Evolutionary conservation across 805 yeast species (phyloP).

Genomic region (Schizosaccharomyces japonicus): DNA sequence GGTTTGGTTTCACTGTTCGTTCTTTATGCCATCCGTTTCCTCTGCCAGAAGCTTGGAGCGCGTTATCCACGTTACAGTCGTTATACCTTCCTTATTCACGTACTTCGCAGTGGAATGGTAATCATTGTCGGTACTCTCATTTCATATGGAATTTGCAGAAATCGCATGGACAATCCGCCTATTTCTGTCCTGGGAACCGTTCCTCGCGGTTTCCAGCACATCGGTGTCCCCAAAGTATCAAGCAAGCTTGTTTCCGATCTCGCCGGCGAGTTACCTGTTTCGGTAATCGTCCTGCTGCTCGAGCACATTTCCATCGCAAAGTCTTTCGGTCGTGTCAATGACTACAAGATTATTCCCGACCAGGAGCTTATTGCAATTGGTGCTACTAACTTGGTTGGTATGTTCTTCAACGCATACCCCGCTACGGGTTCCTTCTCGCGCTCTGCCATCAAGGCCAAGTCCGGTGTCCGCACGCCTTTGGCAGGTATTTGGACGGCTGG

Average conservation of each 20-base stretch:
- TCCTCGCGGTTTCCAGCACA: constrained; percentile 59
- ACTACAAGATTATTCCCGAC: constrained; percentile 73
- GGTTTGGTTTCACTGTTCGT: constrained; percentile 54
- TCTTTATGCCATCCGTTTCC: constrained; percentile 48
- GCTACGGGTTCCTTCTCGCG: constrained; percentile 90
- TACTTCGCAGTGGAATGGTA: constrained; percentile 59
- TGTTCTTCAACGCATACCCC: constrained; percentile 82
- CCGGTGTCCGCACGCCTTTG: constrained; percentile 84
- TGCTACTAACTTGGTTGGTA: constrained; percentile 68
- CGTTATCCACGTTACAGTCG: constrained; percentile 35
- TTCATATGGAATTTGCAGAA: constrained; percentile 46
- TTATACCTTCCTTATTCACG: constrained; percentile 29
- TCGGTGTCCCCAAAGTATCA: constrained; percentile 49
- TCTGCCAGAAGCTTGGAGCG: constrained; percentile 35
- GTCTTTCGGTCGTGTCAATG: constrained; percentile 79
- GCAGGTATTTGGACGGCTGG: constrained; percentile 80
- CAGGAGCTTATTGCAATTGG: constrained; percentile 91
- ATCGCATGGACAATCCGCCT: constrained; percentile 19
- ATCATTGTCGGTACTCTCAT: constrained; percentile 64
- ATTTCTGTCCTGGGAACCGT: constrained; percentile 50
- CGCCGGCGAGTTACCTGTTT: constrained; percentile 65
- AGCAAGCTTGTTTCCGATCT: constrained; percentile 31
- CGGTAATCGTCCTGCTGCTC: constrained; percentile 54
- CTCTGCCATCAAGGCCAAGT: constrained; percentile 80
- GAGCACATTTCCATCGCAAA: constrained; percentile 88